Evolutionary conservation across 2,329 filamentous ascomycete genomes (phyloP).

Genomic region (Dendrostoma leiphaemia): DNA sequence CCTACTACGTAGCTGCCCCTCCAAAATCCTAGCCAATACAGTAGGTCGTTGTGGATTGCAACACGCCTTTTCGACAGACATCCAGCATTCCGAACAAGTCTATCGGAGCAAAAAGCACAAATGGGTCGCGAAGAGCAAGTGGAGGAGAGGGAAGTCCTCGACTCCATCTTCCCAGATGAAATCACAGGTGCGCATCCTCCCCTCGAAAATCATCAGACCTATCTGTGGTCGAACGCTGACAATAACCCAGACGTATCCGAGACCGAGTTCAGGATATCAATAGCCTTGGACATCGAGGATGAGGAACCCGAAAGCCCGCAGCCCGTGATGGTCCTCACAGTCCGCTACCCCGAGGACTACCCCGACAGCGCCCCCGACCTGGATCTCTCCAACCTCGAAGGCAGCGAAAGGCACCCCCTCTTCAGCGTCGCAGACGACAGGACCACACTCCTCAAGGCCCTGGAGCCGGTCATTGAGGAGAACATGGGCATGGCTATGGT

Average conservation of each 20-base stretch:
- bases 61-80: no score
- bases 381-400: constrained; percentile 73
- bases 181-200: constrained; percentile 67
- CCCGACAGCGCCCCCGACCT: constrained; percentile 83
- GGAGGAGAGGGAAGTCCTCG: constrained; percentile 95
- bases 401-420: constrained; percentile 65
- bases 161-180: constrained; percentile 97
- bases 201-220: not conserved
- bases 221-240: constrained; percentile 1
- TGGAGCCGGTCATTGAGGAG: constrained; percentile 79
- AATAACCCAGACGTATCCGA: constrained; percentile 78
- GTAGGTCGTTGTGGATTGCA: not conserved
- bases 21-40: no score
- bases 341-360: constrained; percentile 87
- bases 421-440: constrained; percentile 83
- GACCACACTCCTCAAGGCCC: constrained; percentile 64
- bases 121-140: constrained; percentile 84
- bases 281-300: constrained; percentile 74
- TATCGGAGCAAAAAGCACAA: no score
- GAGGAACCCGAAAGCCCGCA: constrained; percentile 55
- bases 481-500: constrained; percentile 98
- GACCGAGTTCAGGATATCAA: constrained; percentile 80
- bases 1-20: no score
- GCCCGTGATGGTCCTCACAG: constrained; percentile 75
- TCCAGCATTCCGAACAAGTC: no score